Evolutionary conservation across 2,329 filamentous ascomycete species (phyloP).

Genomic region (Bipolaris oryzae): DNA sequence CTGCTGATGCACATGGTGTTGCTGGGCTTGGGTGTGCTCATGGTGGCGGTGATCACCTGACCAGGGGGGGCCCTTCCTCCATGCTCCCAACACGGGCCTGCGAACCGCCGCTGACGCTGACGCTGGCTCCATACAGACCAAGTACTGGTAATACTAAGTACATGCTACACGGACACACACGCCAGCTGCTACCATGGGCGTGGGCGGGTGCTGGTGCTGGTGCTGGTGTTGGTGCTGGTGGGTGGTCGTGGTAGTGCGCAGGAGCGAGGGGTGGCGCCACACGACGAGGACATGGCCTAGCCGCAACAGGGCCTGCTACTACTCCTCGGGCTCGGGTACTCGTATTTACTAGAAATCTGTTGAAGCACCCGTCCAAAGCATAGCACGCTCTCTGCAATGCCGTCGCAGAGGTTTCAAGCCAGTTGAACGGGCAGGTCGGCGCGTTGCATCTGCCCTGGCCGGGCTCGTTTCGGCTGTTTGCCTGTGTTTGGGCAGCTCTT

Average conservation of each 20-base stretch:
- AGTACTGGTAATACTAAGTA: too few species aligned
- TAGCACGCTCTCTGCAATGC: background rate
- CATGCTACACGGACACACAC: too few species aligned
- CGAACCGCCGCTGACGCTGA: conserved; percentile 15
- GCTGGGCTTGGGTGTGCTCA: too few species aligned
- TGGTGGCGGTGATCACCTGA: too few species aligned
- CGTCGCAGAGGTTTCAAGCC: conserved; percentile 4
- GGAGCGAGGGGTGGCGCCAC: background rate
- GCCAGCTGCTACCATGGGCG: too few species aligned
- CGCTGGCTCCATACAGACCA: background rate
- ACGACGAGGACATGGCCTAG: background rate
- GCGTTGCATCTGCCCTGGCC: conserved; percentile 30
- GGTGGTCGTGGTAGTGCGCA: background rate
- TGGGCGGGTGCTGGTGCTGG: too few species aligned
- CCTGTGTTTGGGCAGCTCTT: conserved; percentile 31
- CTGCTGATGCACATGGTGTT: too few species aligned
- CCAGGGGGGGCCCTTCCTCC: too few species aligned
- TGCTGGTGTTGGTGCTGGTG: background rate
- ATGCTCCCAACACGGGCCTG: background rate
- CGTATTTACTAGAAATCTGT: too few species aligned
- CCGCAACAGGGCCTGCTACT: too few species aligned
- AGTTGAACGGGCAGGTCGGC: conserved; percentile 35
- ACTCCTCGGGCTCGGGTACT: too few species aligned
- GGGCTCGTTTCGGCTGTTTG: conserved; percentile 37
- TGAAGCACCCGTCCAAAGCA: too few species aligned